Percentiles rank a stretch among this genome's conserved stretches.
Conservation (phyloP, 352 stramenopile species). For the Globisporangium yorkense region DNA sequence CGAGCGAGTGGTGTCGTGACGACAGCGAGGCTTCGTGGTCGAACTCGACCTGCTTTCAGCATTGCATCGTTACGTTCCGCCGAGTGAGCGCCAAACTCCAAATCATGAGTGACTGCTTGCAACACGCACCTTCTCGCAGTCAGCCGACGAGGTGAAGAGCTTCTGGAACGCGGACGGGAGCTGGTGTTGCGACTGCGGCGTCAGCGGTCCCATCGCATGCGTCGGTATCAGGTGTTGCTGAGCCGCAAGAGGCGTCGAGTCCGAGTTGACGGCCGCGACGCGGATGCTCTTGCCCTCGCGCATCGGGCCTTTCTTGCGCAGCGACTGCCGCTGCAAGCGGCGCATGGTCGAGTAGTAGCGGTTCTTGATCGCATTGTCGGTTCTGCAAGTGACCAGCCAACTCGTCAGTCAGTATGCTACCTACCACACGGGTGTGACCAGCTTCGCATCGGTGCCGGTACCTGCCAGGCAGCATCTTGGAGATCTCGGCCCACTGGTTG, state of each 20-base stretch:
- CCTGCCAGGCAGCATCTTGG: constrained; percentile 85
- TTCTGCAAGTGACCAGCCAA: constrained; percentile 29
- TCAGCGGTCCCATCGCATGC: constrained; percentile 11
- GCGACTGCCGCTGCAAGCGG: constrained; percentile 82
- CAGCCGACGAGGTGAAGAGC: constrained; percentile 32
- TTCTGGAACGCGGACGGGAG: constrained; percentile 21
- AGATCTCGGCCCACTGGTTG: constrained; percentile 91
- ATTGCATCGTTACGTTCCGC: background rate
- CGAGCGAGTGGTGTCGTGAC: constrained; percentile 36
- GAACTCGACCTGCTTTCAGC: constrained; percentile 25
- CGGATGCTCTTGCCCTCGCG: constrained; percentile 78
- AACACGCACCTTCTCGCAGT: constrained; percentile 29
- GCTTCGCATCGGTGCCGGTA: constrained; percentile 8
- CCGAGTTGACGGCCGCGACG: constrained; percentile 51
- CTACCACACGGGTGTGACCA: too few relatives aligned
- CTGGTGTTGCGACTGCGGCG: constrained; percentile 25
- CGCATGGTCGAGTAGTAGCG: constrained; percentile 91
- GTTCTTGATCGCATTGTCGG: constrained; percentile 91
- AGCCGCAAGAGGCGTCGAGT: constrained; percentile 25
- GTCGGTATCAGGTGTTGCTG: constrained; percentile 8
- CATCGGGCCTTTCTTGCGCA: constrained; percentile 81
- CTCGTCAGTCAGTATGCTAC: constrained; percentile 68
- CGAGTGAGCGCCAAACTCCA: background rate
- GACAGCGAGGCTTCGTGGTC: constrained; percentile 27
- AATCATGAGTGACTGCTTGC: background rate